Evolutionary conservation across 2,329 filamentous ascomycete species (phyloP), one percentile per base, ranked within the genome.

Genomic region (Beauveria pseudobassiana): DNA sequence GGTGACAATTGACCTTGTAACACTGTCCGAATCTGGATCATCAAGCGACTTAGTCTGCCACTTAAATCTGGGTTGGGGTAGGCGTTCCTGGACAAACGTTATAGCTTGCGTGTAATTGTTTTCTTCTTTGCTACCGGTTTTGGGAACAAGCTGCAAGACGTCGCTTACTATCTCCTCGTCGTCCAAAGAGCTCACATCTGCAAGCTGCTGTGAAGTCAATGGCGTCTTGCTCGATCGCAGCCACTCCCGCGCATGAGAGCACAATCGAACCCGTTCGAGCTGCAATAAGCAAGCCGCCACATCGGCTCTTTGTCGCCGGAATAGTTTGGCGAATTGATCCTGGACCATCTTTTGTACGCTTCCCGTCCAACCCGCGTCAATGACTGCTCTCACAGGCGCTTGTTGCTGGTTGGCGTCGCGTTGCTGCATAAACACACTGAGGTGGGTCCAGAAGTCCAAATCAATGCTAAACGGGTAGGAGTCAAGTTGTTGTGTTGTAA

Each of bases 241-340:
- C 5, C 40, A 6, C 40, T 43, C 18, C 16, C 40, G 40, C 18
- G 5, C 16, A n/a, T 43, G 6, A n/a, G 16, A 43, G 1, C 40
- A 43, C 40, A 43, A 3, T 8, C 4, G 16, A 9, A n/a, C 16
- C 40, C 40, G 16, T 42, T 42, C 6, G 1, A 42, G 40, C 5
- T n/a, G 14, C 7, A 42, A 1, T 2, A 5, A 42, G 5, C 5
- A n/a, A 42, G 0, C 16, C 5, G 16, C 16, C 16, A n/a, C 2
- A 8, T 42, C 18, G 40, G 5, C 14, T 2, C 0, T 0, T 40
- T 18, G 12, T 16, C 6, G 3, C 2, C 1, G 7, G 16, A 0
- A 40, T 6, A 40, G 5, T 0, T 1, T 2, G 38, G 5, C 10
- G 3, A 40, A 42, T 3, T 1, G 40, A 2, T 8, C 1, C 0